A percentile compares a stretch with the other conserved stretches of the same genome.
Conservation (phyloP, 2,329 filamentous ascomycete genomes). For the Diplodia mutila region DNA sequence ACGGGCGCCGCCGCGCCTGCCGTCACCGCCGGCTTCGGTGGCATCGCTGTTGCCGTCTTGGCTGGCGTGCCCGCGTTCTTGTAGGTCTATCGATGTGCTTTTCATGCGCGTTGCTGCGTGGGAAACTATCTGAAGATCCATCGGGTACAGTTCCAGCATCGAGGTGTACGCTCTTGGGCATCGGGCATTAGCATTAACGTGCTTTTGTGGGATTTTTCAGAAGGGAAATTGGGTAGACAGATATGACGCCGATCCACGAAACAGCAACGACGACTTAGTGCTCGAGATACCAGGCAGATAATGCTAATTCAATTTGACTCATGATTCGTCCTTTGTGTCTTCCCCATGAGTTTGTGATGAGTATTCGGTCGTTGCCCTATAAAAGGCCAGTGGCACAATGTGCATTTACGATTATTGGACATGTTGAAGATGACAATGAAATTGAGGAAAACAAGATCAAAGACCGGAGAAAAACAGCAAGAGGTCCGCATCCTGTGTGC, state of each 20-base stretch:
- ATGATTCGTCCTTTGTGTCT: not conserved
- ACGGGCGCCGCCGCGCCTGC: slow-evolving; percentile 7
- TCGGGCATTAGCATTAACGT: not conserved
- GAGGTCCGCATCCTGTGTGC: no score
- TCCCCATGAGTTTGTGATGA: not conserved
- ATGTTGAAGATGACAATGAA: no score
- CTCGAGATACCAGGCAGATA: not conserved
- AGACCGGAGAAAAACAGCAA: no score
- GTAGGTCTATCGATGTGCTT: not conserved
- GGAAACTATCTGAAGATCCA: not conserved
- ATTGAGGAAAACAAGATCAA: no score
- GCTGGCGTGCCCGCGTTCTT: not conserved
- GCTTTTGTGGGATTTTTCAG: not conserved
- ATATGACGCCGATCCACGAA: not conserved
- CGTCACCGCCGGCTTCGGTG: not conserved
- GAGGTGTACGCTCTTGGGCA: not conserved
- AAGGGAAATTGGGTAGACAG: not conserved
- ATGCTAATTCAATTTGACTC: not conserved
- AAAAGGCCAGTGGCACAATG: not conserved
- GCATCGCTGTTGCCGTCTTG: slow-evolving; percentile 3
- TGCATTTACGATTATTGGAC: not conserved
- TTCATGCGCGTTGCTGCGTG: not conserved
- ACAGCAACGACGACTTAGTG: not conserved
- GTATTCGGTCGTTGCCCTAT: not conserved
- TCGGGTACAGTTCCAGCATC: not conserved